phyloP scores from a whole-genome alignment of 2,329 filamentous ascomycete species.

The Leptographium wingfieldii region DNA sequence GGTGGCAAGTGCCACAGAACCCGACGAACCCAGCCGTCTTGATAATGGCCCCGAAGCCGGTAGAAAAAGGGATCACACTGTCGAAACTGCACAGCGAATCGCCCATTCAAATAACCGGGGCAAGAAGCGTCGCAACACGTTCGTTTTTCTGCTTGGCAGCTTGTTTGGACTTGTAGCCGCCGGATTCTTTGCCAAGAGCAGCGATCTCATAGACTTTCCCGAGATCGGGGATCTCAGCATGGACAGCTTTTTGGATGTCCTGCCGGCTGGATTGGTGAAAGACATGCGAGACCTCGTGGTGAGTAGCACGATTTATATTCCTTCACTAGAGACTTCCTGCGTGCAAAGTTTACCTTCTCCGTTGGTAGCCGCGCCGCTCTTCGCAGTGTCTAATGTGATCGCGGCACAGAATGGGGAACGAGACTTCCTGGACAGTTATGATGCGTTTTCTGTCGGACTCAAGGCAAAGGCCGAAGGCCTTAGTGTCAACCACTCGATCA shows the following conservation, averaged over 20 bases:
- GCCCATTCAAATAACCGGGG: neutral
- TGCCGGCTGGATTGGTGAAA: slow-evolving; percentile 73
- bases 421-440: slow-evolving; percentile 71
- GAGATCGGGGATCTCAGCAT: slow-evolving; percentile 63
- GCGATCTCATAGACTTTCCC: slow-evolving; percentile 75
- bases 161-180: slow-evolving; percentile 84
- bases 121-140: slow-evolving; percentile 61
- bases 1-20: neutral
- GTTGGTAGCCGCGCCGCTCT: neutral
- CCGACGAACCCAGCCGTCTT: neutral
- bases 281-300: slow-evolving; percentile 81
- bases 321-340: neutral
- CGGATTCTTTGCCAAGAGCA: slow-evolving; percentile 78
- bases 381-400: neutral
- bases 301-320: slow-evolving; percentile 20
- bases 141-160: slow-evolving; percentile 79
- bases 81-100: neutral
- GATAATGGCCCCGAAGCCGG: too few species aligned
- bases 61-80: neutral
- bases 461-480: slow-evolving; percentile 74
- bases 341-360: neutral
- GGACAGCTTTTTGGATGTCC: slow-evolving; percentile 73
- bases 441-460: slow-evolving; percentile 83
- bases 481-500: slow-evolving; percentile 69
- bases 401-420: slow-evolving; percentile 61